Percentiles rank a stretch among this genome's conserved stretches.
These are phyloP conservation scores for Suhomyces emberorum DNA, from an alignment of 805 yeast species.

Conservation along the genomic window DNA sequence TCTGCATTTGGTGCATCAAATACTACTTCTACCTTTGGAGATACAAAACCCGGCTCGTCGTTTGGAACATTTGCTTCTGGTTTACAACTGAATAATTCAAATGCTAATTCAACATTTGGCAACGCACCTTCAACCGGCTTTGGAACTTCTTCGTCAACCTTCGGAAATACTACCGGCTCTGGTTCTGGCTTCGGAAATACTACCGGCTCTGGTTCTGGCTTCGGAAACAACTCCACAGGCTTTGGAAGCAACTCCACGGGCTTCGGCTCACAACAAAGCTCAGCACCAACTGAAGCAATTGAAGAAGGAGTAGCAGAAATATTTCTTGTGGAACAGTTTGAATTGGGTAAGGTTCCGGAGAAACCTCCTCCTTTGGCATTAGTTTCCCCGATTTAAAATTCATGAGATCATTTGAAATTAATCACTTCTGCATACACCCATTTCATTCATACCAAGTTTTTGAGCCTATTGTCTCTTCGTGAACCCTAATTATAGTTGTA, in stretches of 20 bases:
- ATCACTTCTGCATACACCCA: too few relatives aligned
- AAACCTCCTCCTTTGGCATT: constrained; percentile 62
- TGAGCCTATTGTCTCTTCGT: too few relatives aligned
- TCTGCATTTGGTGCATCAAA: constrained; percentile 7
- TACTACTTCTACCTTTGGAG: constrained; percentile 3
- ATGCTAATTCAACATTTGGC: constrained; percentile 7
- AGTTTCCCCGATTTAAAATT: background rate
- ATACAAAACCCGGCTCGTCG: constrained; percentile 1
- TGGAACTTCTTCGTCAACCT: constrained; percentile 3
- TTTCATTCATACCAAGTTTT: too few relatives aligned
- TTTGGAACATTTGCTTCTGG: too few relatives aligned
- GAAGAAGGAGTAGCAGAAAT: constrained; percentile 16
- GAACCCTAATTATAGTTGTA: too few relatives aligned
- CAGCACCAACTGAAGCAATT: constrained; percentile 1
- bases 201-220: constrained; percentile 12
- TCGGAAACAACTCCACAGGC: constrained; percentile 11
- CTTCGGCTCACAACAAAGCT: constrained; percentile 10
- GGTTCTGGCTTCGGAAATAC: constrained; percentile 15
- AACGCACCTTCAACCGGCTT: constrained; percentile 1
- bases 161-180: constrained; percentile 10
- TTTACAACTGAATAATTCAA: background rate
- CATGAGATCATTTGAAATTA: too few relatives aligned
- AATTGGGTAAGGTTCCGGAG: constrained; percentile 68
- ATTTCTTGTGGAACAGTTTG: constrained; percentile 48
- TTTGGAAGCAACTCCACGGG: constrained; percentile 7